These are phyloP conservation scores for Teunomyces atbi DNA, from an alignment of 805 yeast genomes.

Conservation along the genomic window DNA sequence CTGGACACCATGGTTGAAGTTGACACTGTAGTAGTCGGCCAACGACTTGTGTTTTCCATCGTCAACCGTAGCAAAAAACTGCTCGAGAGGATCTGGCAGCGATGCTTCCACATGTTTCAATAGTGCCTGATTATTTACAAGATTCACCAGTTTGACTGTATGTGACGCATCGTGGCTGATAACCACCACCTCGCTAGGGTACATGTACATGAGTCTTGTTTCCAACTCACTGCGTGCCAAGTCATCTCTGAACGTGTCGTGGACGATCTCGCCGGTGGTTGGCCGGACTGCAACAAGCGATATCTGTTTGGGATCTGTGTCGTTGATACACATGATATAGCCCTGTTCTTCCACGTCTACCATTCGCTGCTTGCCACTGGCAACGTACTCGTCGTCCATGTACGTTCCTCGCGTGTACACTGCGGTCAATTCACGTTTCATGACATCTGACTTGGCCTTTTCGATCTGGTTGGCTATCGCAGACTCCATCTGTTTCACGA, in stretches of 20 bases:
- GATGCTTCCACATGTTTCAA: not conserved
- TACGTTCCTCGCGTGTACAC: slow-evolving; percentile 84
- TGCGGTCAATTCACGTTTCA: slow-evolving; percentile 65
- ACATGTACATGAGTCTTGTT: slow-evolving; percentile 68
- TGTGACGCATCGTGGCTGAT: slow-evolving; percentile 28
- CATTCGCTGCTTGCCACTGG: slow-evolving; percentile 3
- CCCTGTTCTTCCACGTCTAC: slow-evolving; percentile 35
- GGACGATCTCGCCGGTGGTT: slow-evolving; percentile 69
- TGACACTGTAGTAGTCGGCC: slow-evolving; percentile 23
- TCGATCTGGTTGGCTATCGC: slow-evolving; percentile 66
- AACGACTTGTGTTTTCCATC: slow-evolving; percentile 15
- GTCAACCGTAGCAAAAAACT: slow-evolving; percentile 23
- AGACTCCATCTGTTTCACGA: slow-evolving; percentile 82
- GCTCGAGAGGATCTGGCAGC: slow-evolving; percentile 2
- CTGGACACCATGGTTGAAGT: slow-evolving; percentile 22
- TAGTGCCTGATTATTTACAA: not conserved
- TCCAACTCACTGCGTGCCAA: slow-evolving; percentile 60
- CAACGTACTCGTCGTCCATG: slow-evolving; percentile 52
- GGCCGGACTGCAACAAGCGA: slow-evolving; percentile 61
- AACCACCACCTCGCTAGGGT: slow-evolving; percentile 71
- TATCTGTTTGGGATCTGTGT: slow-evolving; percentile 10
- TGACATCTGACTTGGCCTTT: slow-evolving; percentile 48
- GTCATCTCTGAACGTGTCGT: slow-evolving; percentile 68
- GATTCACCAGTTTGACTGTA: slow-evolving; percentile 16
- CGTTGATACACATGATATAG: slow-evolving; percentile 47